phyloP scores from a whole-genome alignment of 2,329 filamentous ascomycete genomes.

The Salinomyces thailandicus region DNA sequence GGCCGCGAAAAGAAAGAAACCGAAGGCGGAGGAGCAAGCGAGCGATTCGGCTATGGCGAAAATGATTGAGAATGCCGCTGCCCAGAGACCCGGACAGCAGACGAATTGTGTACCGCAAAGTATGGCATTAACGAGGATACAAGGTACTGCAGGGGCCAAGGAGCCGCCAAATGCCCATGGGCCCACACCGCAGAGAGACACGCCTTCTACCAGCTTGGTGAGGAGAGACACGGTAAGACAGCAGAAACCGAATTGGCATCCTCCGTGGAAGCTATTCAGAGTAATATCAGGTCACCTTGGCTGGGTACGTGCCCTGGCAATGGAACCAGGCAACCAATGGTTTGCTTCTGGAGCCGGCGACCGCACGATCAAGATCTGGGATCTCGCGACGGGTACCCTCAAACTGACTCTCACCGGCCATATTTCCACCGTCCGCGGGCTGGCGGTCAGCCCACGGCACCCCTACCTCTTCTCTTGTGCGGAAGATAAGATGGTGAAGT shows the following conservation, averaged over 20 bases:
- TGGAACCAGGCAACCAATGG: constrained; percentile 95
- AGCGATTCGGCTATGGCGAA: constrained; percentile 50
- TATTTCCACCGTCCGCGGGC: constrained; percentile 82
- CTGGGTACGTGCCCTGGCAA: constrained; percentile 81
- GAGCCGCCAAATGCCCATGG: constrained; percentile 46
- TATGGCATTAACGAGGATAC: constrained; percentile 47
- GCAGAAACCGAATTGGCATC: constrained; percentile 85
- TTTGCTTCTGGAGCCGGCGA: constrained; percentile 94
- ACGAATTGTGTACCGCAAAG: constrained; percentile 36
- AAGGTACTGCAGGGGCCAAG: constrained; percentile 31
- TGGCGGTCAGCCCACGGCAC: constrained; percentile 85
- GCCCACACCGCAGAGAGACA: constrained; percentile 40
- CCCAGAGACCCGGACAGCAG: constrained; percentile 34
- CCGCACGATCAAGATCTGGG: constrained; percentile 97
- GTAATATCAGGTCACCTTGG: constrained; percentile 94
- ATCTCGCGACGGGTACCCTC: constrained; percentile 77
- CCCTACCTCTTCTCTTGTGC: constrained; percentile 96
- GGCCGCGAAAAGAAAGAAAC: constrained; percentile 54
- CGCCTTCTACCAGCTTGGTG: constrained; percentile 48
- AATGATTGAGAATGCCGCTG: constrained; percentile 55
- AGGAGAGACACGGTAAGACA: constrained; percentile 54
- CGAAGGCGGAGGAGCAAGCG: constrained; percentile 43
- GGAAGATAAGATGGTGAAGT: constrained; percentile 99
- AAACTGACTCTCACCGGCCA: constrained; percentile 83
- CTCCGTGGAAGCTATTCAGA: constrained; percentile 96